These are phyloP conservation scores for Arachis monticola DNA, from an alignment of 331 rosid species.

Conservation along the genomic window DNA sequence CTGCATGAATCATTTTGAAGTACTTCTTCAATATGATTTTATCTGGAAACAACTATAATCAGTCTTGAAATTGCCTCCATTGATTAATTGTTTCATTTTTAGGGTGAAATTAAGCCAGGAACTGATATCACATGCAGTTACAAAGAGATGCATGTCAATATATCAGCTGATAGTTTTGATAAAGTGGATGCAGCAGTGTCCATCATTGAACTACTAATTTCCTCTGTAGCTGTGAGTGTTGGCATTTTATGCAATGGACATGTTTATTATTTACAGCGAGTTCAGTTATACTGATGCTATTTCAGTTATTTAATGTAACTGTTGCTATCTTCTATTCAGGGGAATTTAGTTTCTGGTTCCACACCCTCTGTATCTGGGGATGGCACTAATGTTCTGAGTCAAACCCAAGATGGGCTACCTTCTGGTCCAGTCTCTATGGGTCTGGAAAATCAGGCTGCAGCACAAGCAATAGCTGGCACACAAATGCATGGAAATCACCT, in stretches of 20 bases:
- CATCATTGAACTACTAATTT: conserved; percentile 75
- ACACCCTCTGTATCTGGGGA: conserved; percentile 50
- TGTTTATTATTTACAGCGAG: conserved; percentile 30
- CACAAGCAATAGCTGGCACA: conserved; percentile 51
- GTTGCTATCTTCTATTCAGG: conserved; percentile 55
- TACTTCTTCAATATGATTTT: conserved; percentile 23
- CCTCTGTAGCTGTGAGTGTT: conserved; percentile 83
- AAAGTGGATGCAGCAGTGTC: conserved; percentile 92
- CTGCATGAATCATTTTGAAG: conserved; percentile 27
- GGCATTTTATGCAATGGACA: conserved; percentile 30
- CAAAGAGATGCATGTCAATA: conserved; percentile 65
- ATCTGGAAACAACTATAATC: conserved; percentile 13
- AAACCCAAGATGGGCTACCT: conserved; percentile 44
- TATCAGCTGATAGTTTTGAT: conserved; percentile 89
- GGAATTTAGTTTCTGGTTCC: conserved; percentile 62
- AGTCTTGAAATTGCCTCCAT: background rate
- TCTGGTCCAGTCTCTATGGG: conserved; percentile 43
- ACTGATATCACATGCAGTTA: conserved; percentile 54
- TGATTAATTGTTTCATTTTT: conserved; percentile 33
- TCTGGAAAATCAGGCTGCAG: conserved; percentile 48
- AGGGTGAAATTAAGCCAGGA: conserved; percentile 75
- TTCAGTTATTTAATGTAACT: conserved; percentile 27
- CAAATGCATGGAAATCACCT: conserved; percentile 55
- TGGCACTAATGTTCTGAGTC: conserved; percentile 41
- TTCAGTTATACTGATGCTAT: conserved; percentile 18